Base-by-base conservation (phyloP, 192 early-diverging fungal species). In the Coemansia umbellata region DNA sequence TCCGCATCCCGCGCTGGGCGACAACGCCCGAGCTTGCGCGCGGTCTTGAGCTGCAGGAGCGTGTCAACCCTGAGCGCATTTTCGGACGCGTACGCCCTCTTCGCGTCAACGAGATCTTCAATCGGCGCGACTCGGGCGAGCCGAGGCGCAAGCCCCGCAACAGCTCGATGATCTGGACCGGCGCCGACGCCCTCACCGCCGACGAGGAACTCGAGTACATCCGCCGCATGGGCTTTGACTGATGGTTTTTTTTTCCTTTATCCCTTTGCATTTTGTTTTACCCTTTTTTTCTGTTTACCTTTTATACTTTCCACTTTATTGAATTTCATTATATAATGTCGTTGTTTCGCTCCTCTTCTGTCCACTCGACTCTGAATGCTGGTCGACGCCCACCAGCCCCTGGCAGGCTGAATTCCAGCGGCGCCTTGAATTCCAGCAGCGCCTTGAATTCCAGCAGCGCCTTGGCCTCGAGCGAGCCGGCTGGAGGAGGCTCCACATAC, bases 151-250 rank as follows among this genome's bases (percentile, higher is more conserved):
- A 63, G 41, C 69, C 69, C 5, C 60, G 76, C 18, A 69, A 72
- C 31, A 74, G 71, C 42, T 74, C 78, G 31, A 74, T 74, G 62
- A 79, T 74, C 44, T 79, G 78, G 78, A 50, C 60, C 24, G 67
- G 63, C n/a, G 32, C 52, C 1, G 78, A 79, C 55, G 66, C 61
- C 19, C 47, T 79, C 43, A 70, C 66, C 8, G 48, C 63, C 0
- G 67, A 68, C 4, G 78, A 79, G 3, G 71, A 74, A 53, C 50
- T 71, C 13, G 64, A 59, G 22, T 79, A 79, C 44, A 69, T 74
- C 22, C 70, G 70, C 32, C 26, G 57, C 5, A 79, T 79, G 78
- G 78, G 78, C 18, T 79, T 66, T 47, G 72, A 74, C 9, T 26
- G 19, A 43, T 68, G 21, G 37, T 37, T 23, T 32, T 35, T 35